Evolutionary conservation across 345 rosid species (phyloP).

Genomic region (Hirschfeldia incana): DNA sequence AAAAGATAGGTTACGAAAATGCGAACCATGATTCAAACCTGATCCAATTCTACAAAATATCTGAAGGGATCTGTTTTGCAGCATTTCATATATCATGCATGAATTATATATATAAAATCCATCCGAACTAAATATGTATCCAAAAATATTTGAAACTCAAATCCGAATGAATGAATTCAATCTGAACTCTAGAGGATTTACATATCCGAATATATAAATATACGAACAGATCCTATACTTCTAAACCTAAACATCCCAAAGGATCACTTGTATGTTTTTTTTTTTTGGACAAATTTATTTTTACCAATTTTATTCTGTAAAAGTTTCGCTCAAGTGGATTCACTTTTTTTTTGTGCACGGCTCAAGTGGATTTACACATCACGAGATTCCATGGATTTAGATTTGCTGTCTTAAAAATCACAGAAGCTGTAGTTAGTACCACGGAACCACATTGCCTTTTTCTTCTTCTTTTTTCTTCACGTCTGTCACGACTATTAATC

Average conservation of each 20-base stretch:
- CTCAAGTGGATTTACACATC: conserved; percentile 35
- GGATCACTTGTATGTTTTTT: not conserved
- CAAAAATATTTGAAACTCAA: not conserved
- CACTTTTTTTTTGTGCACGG: not conserved
- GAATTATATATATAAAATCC: not conserved
- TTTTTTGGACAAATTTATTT: not conserved
- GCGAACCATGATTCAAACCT: not conserved
- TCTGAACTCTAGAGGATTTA: not conserved
- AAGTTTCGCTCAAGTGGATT: conserved; percentile 18
- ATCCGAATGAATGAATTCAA: not conserved
- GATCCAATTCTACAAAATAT: not conserved
- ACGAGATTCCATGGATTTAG: conserved; percentile 34
- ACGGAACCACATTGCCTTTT: conserved; percentile 38
- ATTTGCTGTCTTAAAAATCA: conserved; percentile 1
- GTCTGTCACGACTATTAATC: conserved; percentile 24
- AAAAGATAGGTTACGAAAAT: not conserved
- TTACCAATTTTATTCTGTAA: not conserved
- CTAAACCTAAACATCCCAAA: not conserved
- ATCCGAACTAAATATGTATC: not conserved
- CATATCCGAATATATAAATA: not conserved
- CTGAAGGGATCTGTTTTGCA: not conserved
- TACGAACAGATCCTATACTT: not conserved
- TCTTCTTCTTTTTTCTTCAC: conserved; percentile 4
- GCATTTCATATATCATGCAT: not conserved
- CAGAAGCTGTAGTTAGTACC: conserved; percentile 33